Conservation (phyloP, 75 land plant genomes). For the Ceratopteris richardii region DNA sequence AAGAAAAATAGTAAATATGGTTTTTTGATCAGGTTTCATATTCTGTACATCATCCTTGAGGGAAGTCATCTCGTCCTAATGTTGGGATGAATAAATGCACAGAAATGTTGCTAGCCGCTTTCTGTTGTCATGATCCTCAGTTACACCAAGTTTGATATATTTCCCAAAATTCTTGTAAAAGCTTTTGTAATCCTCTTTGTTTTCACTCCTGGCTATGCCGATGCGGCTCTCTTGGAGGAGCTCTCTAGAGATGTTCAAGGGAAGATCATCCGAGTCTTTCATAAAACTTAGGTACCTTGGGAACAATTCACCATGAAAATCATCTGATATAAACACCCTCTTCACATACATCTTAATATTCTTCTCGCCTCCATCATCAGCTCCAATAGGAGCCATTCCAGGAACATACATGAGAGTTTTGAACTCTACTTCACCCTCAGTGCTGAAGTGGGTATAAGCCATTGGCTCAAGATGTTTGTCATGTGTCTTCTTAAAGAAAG, state of each 20-base stretch:
- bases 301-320: slow-evolving; percentile 96
- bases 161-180: slow-evolving; percentile 95
- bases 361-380: slow-evolving; percentile 66
- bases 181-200: slow-evolving; percentile 81
- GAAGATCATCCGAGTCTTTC: slow-evolving; percentile 93
- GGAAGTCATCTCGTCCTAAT: slow-evolving; percentile 67
- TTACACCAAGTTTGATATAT: slow-evolving; percentile 78
- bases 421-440: slow-evolving; percentile 99
- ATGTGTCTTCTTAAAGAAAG: slow-evolving; percentile 83
- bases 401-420: slow-evolving; percentile 84
- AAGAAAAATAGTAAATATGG: slow-evolving; percentile 78
- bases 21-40: slow-evolving; percentile 87
- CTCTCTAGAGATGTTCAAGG: slow-evolving; percentile 95
- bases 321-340: slow-evolving; percentile 95
- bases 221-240: slow-evolving; percentile 91
- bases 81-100: slow-evolving; percentile 70
- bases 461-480: slow-evolving; percentile 87
- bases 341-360: slow-evolving; percentile 89
- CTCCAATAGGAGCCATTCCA: slow-evolving; percentile 91
- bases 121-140: slow-evolving; percentile 84
- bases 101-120: slow-evolving; percentile 77
- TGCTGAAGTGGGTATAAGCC: slow-evolving; percentile 76
- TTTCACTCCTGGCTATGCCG: slow-evolving; percentile 75
- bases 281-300: slow-evolving; percentile 89
- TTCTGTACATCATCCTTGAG: slow-evolving; percentile 78